Evolutionary conservation across 805 yeast species (phyloP), one percentile per base, ranked within the genome.

Genomic region (Kazachstania martiniae): DNA sequence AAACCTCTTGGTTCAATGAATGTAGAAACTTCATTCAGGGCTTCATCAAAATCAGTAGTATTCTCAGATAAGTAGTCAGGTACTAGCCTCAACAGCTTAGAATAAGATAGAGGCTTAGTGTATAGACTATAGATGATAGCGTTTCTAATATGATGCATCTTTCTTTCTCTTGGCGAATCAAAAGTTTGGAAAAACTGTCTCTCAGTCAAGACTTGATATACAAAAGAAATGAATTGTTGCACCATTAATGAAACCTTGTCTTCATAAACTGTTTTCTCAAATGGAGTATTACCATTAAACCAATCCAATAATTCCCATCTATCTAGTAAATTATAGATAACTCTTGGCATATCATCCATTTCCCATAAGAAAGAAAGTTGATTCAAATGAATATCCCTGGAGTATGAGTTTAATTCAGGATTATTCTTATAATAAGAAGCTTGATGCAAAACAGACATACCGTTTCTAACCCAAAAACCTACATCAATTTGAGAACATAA

Each of bases 381-480:
- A 4, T 70, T 65, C 37, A 85, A 53, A 49, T 74, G 80, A 17
- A 91, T 59, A 47, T 91, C 98, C 39, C 87, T 66, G 34, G 74
- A 60, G 46, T 71, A 86, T 18, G 86, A 62, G 13, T 82, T 58
- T 17, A 59, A 41, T 36, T 68, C 69, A 3, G 65, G 51, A 47
- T 66, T 59, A n/a, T 63, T 67, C 34, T 59, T 59, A 40, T 75
- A 74, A 12, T 67, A 55, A 1, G 66, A 49, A 0, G 75, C 68
- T 41, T 73, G 74, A 27, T 67, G 62, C 4, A 72, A 52, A 2
- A 66, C 70, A 5, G 70, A 63, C 32, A 61, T 47, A 14, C 91
- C 91, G 46, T 80, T 80, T 56, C 89, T 67, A 3, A 80, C 68
- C 91, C 91, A 80, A 39, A 70, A 72, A 1, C 81, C 81, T 2